Evolutionary conservation across 192 early-diverging fungal genomes (phyloP), one percentile per base, ranked within the genome.

Genomic region (Podila epicladia): DNA sequence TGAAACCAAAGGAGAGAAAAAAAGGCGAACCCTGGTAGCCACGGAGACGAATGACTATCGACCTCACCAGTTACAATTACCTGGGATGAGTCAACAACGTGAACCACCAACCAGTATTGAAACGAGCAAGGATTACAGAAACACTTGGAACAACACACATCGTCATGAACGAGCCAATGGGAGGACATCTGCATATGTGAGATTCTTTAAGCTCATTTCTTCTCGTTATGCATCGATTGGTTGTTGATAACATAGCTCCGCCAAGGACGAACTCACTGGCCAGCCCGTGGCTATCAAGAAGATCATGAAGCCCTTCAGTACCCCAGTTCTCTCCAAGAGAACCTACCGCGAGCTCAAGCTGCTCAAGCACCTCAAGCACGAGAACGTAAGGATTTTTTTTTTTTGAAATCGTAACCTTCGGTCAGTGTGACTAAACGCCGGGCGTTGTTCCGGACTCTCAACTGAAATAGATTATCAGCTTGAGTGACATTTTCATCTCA

Each of bases 281-380:
- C 89, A 89, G 68, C 89, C 90, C 66, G 95, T 95, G 4, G 97
- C 97, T 31, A 94, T 99, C 72, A 99, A 99, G 74, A 99, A 99
- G 83, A 96, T 99, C 64, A 91, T 95, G 89, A 95, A 95, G 62
- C 97, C 97, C 9, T 99, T 97, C 87, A 91, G 89, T 71, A 95
- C 95, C 45, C 91, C 95, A 15, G 95, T 97, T 19, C 87, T 99
- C 33, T 93, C 96, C 37, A 99, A 99, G 86, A 89, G 97, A 57
- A 96, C 96, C 45, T 97, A 97, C 82, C 91, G 97, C 65, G 97
- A 99, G 87, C 87, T 99, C 51, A 95, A 95, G 85, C 89, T 99
- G 71, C 87, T 99, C 41, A 95, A 94, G 75, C 93, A 96, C 82
- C 85, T 99, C 72, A 89, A 92, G 71, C 97, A 99, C 76, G 95